phyloP scores from a whole-genome alignment of 208 protist species.

The Acanthamoeba divionensis region DNA sequence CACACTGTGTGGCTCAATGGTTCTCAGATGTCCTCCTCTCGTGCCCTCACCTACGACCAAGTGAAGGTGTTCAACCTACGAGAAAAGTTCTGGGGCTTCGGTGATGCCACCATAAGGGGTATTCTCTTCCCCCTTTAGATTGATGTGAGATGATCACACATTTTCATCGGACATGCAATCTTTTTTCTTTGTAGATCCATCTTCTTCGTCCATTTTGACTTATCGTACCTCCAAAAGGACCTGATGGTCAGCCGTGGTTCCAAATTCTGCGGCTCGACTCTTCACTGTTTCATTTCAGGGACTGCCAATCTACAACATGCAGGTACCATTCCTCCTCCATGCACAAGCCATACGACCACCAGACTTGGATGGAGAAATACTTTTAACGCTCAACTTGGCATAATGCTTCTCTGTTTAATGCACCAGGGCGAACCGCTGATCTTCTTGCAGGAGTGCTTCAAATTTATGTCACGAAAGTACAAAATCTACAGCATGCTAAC shows the following conservation, averaged over 20 bases:
- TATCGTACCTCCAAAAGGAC: neutral
- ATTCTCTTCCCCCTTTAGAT: too few relatives aligned
- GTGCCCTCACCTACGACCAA: slow-evolving; percentile 4
- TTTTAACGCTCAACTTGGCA: neutral
- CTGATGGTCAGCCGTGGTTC: slow-evolving; percentile 4
- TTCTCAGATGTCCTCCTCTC: neutral
- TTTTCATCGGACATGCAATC: too few relatives aligned
- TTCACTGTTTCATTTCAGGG: neutral
- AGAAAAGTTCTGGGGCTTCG: slow-evolving; percentile 10
- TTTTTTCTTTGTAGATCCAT: too few relatives aligned
- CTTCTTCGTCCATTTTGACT: too few relatives aligned
- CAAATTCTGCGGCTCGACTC: neutral
- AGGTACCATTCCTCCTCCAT: neutral
- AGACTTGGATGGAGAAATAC: neutral
- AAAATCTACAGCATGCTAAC: slow-evolving; percentile 25
- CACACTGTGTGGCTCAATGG: neutral
- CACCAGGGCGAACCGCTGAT: neutral
- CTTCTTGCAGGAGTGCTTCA: neutral
- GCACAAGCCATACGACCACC: neutral
- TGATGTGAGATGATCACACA: too few relatives aligned
- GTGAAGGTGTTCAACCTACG: neutral
- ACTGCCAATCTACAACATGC: slow-evolving; percentile 31
- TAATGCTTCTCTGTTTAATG: neutral
- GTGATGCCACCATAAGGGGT: slow-evolving; percentile 10
- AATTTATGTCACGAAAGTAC: neutral